Base-by-base conservation (phyloP, 768 basidiomycete species). In the Pulveroboletus sp. region DNA sequence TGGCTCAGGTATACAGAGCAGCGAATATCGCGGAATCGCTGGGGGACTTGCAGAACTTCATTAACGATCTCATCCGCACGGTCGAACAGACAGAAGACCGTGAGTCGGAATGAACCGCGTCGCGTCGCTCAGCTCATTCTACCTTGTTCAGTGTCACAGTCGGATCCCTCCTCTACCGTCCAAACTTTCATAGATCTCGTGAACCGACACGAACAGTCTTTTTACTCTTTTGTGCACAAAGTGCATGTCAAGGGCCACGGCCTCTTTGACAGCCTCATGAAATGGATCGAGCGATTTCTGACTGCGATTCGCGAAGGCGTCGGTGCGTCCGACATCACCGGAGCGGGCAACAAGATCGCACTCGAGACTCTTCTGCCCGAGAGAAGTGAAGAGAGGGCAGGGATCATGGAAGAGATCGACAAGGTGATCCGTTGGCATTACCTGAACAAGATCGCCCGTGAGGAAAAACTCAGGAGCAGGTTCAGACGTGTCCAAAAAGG, bases 191-290 rank as follows among this genome's bases (percentile, higher is more conserved):
- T 98, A 55, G 83, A 92, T 63, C 83, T 99, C 20, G 86, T 99
- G 27, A 81, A 88, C 61, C 82, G 96, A 13, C 96, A 99, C 67
- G 93, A 98, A 60, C 91, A 94, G 62, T 72, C 92, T 0, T 98
- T 98, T 73, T 99, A 99, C 74, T 76, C 78, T 50, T 99, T 99
- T 64, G 94, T 99, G 23, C 93, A 99, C 79, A 96, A 95, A 59
- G 96, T 99, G 2, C 96, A 99, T 63, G 86, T 92, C 38, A 97
- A 97, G 65, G 96, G 96, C 30, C 87, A 93, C 62, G 87, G 85
- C 19, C 77, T 99, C 12, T 99, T 99, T 67, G 88, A 93, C 61
- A 82, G 78, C 60, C 82, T 99, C 49, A 97, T 97, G 93, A 80
- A 76, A 32, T 99, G 96, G 96, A 87, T 96, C 67, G 94, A 98